A percentile compares a stretch with the other conserved stretches of the same genome.
These are phyloP conservation scores for Fusarium sp. DNA, from an alignment of 2,329 filamentous ascomycete species.

Conservation along the genomic window DNA sequence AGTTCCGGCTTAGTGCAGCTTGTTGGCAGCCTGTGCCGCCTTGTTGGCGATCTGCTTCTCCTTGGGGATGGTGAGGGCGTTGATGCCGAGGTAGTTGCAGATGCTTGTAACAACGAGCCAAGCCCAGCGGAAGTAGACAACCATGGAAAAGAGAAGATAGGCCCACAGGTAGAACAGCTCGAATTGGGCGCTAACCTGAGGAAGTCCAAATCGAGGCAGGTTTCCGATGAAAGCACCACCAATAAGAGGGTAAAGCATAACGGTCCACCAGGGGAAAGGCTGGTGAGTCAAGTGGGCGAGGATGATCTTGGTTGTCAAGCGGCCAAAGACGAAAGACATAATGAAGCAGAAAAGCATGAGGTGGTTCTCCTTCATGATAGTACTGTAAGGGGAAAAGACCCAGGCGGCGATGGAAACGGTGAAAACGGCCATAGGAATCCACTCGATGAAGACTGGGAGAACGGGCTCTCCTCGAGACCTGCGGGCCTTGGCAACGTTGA, in stretches of 20 bases:
- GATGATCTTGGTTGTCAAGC: slow-evolving; percentile 99
- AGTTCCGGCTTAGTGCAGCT: slow-evolving; percentile 49
- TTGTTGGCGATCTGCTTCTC: slow-evolving; percentile 71
- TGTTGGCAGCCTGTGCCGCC: slow-evolving; percentile 57
- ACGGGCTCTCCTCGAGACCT: slow-evolving; percentile 79
- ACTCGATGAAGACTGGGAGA: slow-evolving; percentile 88
- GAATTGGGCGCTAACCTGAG: slow-evolving; percentile 71
- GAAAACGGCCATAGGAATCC: slow-evolving; percentile 90
- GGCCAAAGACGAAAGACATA: slow-evolving; percentile 96
- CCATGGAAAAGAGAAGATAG: slow-evolving; percentile 84
- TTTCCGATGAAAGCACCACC: slow-evolving; percentile 88
- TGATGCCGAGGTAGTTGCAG: slow-evolving; percentile 92
- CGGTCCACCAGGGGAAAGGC: slow-evolving; percentile 96
- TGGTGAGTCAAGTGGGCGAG: slow-evolving; percentile 93
- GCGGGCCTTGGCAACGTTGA: slow-evolving; percentile 85
- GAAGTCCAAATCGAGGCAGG: slow-evolving; percentile 80
- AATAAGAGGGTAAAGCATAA: slow-evolving; percentile 88
- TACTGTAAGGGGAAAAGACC: slow-evolving; percentile 91
- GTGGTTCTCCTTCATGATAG: slow-evolving; percentile 84
- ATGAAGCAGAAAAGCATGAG: slow-evolving; percentile 92
- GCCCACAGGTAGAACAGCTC: slow-evolving; percentile 86
- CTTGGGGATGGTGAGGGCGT: slow-evolving; percentile 86
- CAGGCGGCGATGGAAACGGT: slow-evolving; percentile 81
- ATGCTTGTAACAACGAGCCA: slow-evolving; percentile 91
- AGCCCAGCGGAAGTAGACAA: slow-evolving; percentile 96